Base-by-base conservation (phyloP, 345 rosid genomes). In the Corymbia maculata region DNA sequence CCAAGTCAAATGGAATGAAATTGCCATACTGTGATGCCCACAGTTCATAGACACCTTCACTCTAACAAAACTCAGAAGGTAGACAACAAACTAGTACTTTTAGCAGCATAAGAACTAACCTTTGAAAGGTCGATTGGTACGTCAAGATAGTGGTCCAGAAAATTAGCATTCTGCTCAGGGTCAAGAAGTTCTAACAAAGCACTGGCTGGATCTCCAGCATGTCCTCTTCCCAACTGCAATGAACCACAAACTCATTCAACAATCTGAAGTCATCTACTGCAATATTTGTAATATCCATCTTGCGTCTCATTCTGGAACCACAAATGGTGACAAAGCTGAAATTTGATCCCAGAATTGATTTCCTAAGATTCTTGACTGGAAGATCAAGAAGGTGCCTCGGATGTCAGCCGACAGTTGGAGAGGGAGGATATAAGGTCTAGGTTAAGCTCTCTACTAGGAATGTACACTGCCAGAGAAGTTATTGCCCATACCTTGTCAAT, bases 161-260 rank as follows among this genome's bases (percentile, higher is more conserved):
- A 98, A 89, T 98, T 98, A 89, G 99, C 98, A 89, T 98, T 98
- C 93, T 98, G 99, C 94, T 98, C 99, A 79, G 99, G 99, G 92
- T 98, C 99, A 90, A 98, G 97, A 88, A 98, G 99, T 93, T 98
- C 99, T 94, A 98, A 92, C 93, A 98, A 90, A 55, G 99, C 99
- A 90, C 99, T 98, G 84, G 99, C 99, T 55, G 99, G 99, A 90
- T 98, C 99, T 84, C 99, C 99, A 87, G 98, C 92, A 91, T 97
- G 99, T 87, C 99, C 99, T 89, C 95, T 95, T 87, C 99, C 99
- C 90, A 98, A 93, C 99, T 98, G 95, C 86, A 92, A 84, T 87
- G 79, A 86, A 87, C 79, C 82, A 88, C 28, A 75, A 75, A 75
- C 49, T 42, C 28, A 6, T 75, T 75, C 84, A 42, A 75, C 84